Evolutionary conservation across 2,329 filamentous ascomycete species (phyloP), one percentile per base, ranked within the genome.

Genomic region (Trichoderma hamatum): DNA sequence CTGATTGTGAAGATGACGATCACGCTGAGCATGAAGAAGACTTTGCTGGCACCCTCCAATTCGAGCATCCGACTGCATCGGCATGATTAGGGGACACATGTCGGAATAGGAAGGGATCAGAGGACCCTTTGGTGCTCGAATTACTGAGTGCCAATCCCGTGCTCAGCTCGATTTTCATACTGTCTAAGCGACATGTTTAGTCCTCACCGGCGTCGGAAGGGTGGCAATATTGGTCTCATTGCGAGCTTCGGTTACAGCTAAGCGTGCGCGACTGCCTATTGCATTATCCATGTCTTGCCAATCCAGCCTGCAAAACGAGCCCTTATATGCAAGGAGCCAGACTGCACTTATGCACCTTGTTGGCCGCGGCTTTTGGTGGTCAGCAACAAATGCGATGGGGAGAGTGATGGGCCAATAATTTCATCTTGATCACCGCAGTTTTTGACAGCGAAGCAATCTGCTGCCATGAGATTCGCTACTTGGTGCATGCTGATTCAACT

Each of bases 131-230:
- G 34, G n/a, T 14, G 21, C n/a, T 66, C 39, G 14, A 62, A 19
- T 19, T 30, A 16, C 28, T 11, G 10, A 24, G 11, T 56, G 34
- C 5, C 24, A 46, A 30, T 39, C n/a, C 16, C 9, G 9, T 30
- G 32, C 28, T 28, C 54, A 43, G 26, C 21, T 26, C 10, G 36
- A 14, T 43, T 43, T 43, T 14, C 63, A 11, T 49, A 30, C 39
- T 36, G 54, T 59, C 52, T 30, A 67, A 39, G 63, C 63, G 54
- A 67, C 39, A 24, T 36, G 39, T 16, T 36, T 59, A 59, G 52
- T 24, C 39, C n/a, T 28, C 52, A 21, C 63, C 63, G 63, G 63
- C 63, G 51, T 67, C 63, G 63, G 63, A 67, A 49, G 63, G 10
- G 62, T 67, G 63, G 63, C 63, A 59, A 67, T 36, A 10, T 59